Conservation (phyloP, 2,329 filamentous ascomycete species). For the Fusarium sp. region DNA sequence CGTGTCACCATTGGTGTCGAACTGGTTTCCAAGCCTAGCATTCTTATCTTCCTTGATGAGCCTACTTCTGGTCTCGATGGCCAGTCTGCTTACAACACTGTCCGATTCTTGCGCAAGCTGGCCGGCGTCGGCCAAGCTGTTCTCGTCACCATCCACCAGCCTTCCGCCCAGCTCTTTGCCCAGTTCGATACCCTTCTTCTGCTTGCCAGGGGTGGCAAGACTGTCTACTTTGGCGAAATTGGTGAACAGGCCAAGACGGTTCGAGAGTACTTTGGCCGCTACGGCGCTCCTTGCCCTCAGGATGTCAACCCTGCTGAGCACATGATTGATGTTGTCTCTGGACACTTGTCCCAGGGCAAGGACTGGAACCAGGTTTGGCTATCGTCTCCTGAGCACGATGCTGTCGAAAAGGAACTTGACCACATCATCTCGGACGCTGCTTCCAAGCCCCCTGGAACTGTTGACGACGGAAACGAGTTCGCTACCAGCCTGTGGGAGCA, state of each 20-base stretch:
- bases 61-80: constrained; percentile 76
- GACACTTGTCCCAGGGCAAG: constrained; percentile 56
- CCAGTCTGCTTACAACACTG: constrained; percentile 73
- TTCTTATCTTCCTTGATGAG: constrained; percentile 72
- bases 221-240: constrained; percentile 76
- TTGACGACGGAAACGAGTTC: constrained; percentile 73
- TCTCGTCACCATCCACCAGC: constrained; percentile 78
- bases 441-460: constrained; percentile 53
- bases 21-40: constrained; percentile 70
- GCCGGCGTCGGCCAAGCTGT: constrained; percentile 75
- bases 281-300: constrained; percentile 71
- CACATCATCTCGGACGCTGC: constrained; percentile 68
- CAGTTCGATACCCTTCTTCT: constrained; percentile 75
- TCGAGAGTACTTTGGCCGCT: constrained; percentile 72
- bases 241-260: constrained; percentile 67
- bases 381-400: constrained; percentile 69
- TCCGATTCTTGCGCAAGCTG: constrained; percentile 74
- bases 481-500: constrained; percentile 75
- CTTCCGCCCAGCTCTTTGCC: constrained; percentile 73
- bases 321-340: constrained; percentile 74
- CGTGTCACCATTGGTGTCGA: constrained; percentile 71
- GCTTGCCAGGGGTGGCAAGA: constrained; percentile 73
- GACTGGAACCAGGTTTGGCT: constrained; percentile 80
- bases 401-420: constrained; percentile 72
- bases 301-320: constrained; percentile 80